Percentiles rank a stretch among this genome's conserved stretches.
phyloP scores from a whole-genome alignment of 1,139 yeast genomes.

The Geotrichum reessii region DNA sequence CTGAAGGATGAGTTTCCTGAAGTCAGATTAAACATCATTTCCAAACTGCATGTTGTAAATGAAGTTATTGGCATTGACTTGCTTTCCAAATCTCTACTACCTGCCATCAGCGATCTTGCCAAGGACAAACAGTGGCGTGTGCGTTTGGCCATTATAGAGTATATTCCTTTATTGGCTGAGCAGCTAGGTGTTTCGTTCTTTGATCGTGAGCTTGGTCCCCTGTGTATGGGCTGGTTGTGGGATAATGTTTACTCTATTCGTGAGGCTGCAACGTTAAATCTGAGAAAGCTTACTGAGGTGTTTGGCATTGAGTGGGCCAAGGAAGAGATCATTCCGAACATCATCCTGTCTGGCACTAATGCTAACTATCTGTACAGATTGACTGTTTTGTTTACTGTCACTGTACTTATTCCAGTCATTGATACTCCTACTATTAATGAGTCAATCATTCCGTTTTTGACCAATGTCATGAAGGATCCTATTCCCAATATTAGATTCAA shows the following conservation, averaged over 20 bases:
- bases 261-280: conserved; percentile 87
- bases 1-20: conserved; percentile 95
- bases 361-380: conserved; percentile 82
- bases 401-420: conserved; percentile 59
- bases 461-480: conserved; percentile 63
- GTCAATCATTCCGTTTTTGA: conserved; percentile 73
- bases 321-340: conserved; percentile 70
- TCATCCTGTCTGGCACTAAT: conserved; percentile 48
- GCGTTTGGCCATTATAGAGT: conserved; percentile 92
- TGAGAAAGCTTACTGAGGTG: conserved; percentile 71
- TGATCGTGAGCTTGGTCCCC: conserved; percentile 80
- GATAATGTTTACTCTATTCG: conserved; percentile 95
- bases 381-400: conserved; percentile 83
- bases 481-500: conserved; percentile 95
- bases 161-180: conserved; percentile 91
- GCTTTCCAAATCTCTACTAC: conserved; percentile 79
- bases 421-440: conserved; percentile 49
- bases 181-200: conserved; percentile 92
- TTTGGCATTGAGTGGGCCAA: conserved; percentile 96
- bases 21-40: conserved; percentile 88
- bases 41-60: conserved; percentile 84
- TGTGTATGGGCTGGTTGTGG: conserved; percentile 97
- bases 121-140: conserved; percentile 98
- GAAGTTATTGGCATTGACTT: conserved; percentile 90
- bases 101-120: conserved; percentile 94